Percentiles rank a stretch among this genome's conserved stretches.
Conservation (phyloP, 345 rosid species). For the Gossypium stocksii region DNA sequence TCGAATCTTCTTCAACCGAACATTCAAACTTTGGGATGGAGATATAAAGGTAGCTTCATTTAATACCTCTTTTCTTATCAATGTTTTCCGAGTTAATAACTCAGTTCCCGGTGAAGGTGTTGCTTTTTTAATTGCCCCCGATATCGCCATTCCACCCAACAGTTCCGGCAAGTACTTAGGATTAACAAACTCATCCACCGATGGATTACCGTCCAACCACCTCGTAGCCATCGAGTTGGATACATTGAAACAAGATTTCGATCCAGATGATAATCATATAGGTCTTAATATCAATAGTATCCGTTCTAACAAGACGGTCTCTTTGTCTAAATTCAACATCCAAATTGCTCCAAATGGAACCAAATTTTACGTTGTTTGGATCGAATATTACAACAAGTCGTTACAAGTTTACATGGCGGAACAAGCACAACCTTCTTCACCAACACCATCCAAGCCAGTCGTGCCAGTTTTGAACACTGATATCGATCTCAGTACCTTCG, state of each 20-base stretch:
- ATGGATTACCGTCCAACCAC: constrained; percentile 33
- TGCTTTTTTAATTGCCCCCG: constrained; percentile 45
- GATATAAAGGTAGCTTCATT: constrained; percentile 40
- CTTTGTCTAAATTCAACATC: constrained; percentile 29
- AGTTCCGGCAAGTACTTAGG: constrained; percentile 48
- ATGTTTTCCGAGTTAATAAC: constrained; percentile 24
- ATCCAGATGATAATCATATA: constrained; percentile 58
- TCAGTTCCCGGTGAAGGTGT: constrained; percentile 42
- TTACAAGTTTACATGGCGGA: constrained; percentile 40
- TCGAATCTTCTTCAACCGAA: constrained; percentile 27
- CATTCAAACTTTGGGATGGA: constrained; percentile 37
- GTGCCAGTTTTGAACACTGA: constrained; percentile 24
- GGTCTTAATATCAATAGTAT: constrained; percentile 53
- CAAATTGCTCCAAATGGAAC: constrained; percentile 31
- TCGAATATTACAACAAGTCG: constrained; percentile 33
- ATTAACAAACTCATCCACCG: constrained; percentile 49
- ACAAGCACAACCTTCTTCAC: neutral
- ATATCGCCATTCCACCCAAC: constrained; percentile 23
- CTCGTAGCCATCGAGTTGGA: constrained; percentile 55
- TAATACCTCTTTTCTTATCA: constrained; percentile 46
- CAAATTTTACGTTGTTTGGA: constrained; percentile 38
- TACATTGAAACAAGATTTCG: constrained; percentile 48
- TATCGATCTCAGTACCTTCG: constrained; percentile 34
- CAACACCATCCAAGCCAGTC: constrained; percentile 22
- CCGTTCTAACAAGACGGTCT: constrained; percentile 24